Percentiles rank a stretch among this genome's conserved stretches.
These are phyloP conservation scores for Phytophthora fragariae DNA, from an alignment of 352 stramenopile species.

Conservation along the genomic window DNA sequence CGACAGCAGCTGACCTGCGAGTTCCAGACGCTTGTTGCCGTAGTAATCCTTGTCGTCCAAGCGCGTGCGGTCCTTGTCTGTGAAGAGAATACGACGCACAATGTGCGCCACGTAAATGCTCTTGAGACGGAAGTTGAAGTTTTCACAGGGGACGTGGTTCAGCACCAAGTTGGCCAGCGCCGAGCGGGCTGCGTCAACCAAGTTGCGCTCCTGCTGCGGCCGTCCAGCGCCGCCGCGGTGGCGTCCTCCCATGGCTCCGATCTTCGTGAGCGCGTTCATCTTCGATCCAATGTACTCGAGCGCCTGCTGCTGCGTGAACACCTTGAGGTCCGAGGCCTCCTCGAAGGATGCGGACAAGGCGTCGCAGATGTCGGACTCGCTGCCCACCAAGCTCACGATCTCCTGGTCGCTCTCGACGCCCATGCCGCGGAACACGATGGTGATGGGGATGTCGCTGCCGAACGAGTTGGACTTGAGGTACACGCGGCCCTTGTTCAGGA, in stretches of 20 bases:
- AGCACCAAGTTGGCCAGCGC: conserved; percentile 98
- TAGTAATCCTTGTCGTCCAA: conserved; percentile 99
- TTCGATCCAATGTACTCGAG: conserved; percentile 98
- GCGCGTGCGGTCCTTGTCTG: conserved; percentile 87
- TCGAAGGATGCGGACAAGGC: conserved; percentile 96
- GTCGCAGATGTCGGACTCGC: conserved; percentile 95
- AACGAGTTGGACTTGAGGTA: conserved; percentile 99
- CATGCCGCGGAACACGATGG: conserved; percentile 98
- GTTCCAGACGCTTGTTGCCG: conserved; percentile 99
- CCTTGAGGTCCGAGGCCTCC: conserved; percentile 94
- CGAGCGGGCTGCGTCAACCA: conserved; percentile 96
- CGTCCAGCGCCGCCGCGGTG: conserved; percentile 42
- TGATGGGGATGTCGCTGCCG: conserved; percentile 97
- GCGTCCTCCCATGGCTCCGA: conserved; percentile 51
- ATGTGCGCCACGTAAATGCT: conserved; percentile 99
- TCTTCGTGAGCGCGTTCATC: conserved; percentile 89
- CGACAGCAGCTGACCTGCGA: conserved; percentile 97
- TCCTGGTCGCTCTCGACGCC: conserved; percentile 98
- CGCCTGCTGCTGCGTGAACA: conserved; percentile 96
- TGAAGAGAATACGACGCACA: conserved; percentile 92
- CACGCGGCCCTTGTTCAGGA: conserved; percentile 96
- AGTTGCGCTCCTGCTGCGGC: conserved; percentile 57
- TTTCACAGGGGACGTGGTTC: conserved; percentile 98
- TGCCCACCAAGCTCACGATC: conserved; percentile 96
- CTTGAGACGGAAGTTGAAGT: conserved; percentile 98